Base-by-base conservation (phyloP, 1,284 basidiomycete species). In the Agroathelia rolfsii region DNA sequence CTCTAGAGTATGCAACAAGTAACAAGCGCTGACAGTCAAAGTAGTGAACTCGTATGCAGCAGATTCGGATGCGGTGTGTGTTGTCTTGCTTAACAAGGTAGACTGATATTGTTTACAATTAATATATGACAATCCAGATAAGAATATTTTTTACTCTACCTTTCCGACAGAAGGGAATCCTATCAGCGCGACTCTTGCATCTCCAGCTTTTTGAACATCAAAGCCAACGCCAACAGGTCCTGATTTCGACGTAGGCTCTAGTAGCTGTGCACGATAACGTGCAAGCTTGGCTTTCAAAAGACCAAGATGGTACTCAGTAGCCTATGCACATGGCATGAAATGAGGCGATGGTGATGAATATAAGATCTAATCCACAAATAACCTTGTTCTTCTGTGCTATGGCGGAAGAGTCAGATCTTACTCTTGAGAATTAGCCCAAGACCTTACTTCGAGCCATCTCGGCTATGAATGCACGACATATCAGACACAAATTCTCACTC, bases 21-120 rank as follows among this genome's bases (percentile, higher is more conserved):
- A 28, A 19, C 19, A 33, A 27, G 16, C 20, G 53, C 70, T 42
- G 49, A 80, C 84, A 11, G 90, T 92, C 22, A 93, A 68, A 3
- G 88, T 94, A 1, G 92, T 96, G 59, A 95, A 97, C 53, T 96
- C 93, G 53, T 98, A 97, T 6, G 90, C 87, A 7, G 93, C 94
- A 0, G 86, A 66, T 47, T 84, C 83, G 2, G 86, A 92, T 33
- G 76, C 66, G 1, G 95, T 98, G 44, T 93, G 82, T 0, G 94
- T 98, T 41, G 82, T 76, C 58, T 94, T 96, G 50, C 76, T 83
- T 18, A 98, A 66, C 26, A 98, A 68, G 0, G 93, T 97, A 6
- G 89, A 94, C 76, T 90, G 56, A 30, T 23, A 9, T 29, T 41
- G 28, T 44, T 40, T n/a, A 30, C 29, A 21, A 33, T 38, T 22